Evolutionary conservation across 305 asterid genomes (phyloP).

Genomic region (Solanum hybrid): DNA sequence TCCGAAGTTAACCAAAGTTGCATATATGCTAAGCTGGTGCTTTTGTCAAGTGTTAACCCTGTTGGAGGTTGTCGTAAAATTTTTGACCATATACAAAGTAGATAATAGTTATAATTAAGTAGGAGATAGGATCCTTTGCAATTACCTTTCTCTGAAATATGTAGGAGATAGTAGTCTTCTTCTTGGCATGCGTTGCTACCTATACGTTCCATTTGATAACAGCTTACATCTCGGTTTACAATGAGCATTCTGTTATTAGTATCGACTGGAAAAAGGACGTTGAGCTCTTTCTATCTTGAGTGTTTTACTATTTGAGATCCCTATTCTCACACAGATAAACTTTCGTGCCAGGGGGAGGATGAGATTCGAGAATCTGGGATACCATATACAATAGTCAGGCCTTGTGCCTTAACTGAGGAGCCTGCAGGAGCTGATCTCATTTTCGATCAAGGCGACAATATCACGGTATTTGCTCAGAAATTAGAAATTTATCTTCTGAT

Average conservation of each 20-base stretch:
- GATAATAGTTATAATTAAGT: background rate
- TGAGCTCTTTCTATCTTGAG: background rate
- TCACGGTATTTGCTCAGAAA: slow-evolving; percentile 44
- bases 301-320: background rate
- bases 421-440: slow-evolving; percentile 96
- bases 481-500: background rate
- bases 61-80: background rate
- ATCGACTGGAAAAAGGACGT: background rate
- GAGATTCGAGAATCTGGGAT: slow-evolving; percentile 77
- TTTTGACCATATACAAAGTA: background rate
- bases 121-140: background rate
- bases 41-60: background rate
- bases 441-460: slow-evolving; percentile 89
- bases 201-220: background rate
- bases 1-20: background rate
- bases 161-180: background rate
- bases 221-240: background rate
- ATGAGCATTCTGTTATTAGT: background rate
- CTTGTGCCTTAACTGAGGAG: slow-evolving; percentile 94
- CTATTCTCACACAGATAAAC: background rate
- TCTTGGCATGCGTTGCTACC: background rate
- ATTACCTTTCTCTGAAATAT: background rate
- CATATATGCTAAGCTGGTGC: background rate
- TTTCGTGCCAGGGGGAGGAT: slow-evolving; percentile 67
- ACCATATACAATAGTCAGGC: slow-evolving; percentile 73